These are phyloP conservation scores for Polyporus arcularius DNA, from an alignment of 768 basidiomycete genomes.

Conservation along the genomic window DNA sequence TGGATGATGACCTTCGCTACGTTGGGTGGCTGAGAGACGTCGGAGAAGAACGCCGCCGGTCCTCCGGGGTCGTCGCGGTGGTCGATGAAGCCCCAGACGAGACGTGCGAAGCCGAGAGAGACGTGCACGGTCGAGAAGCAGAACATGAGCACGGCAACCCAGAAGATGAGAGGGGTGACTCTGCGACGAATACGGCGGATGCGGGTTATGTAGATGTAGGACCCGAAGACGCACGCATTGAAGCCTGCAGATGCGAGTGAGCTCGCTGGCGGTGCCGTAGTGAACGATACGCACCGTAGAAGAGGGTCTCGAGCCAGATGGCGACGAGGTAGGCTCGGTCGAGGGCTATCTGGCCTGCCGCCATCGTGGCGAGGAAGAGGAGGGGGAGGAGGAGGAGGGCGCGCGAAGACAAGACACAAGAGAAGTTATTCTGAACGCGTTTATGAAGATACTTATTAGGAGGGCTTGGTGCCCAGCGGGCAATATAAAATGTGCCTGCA, in stretches of 20 bases:
- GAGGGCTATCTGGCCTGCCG: conserved; percentile 23
- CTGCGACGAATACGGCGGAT: not conserved
- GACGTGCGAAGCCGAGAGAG: conserved; percentile 35
- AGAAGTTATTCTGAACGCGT: no score
- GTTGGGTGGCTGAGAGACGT: conserved; percentile 36
- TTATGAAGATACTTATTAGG: no score
- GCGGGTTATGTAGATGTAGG: not conserved
- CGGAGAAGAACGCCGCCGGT: conserved; percentile 33
- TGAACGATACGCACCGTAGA: conserved; percentile 25
- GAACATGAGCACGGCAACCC: conserved; percentile 32
- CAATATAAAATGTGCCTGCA: no score
- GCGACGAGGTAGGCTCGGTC: conserved; percentile 36
- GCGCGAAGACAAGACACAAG: not conserved
- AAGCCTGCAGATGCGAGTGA: not conserved
- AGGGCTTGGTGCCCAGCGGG: no score
- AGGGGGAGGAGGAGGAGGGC: not conserved
- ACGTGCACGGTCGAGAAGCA: conserved; percentile 37
- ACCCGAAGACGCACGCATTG: not conserved
- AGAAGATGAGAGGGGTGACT: not conserved
- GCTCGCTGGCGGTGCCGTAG: not conserved
- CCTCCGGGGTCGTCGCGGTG: conserved; percentile 30
- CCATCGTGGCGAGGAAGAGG: conserved; percentile 10
- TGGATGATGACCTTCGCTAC: conserved; percentile 37
- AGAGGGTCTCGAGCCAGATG: conserved; percentile 34
- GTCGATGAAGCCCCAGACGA: conserved; percentile 37